Base-by-base conservation (phyloP, 164 flowering plant species). In the Vitis riparia region DNA sequence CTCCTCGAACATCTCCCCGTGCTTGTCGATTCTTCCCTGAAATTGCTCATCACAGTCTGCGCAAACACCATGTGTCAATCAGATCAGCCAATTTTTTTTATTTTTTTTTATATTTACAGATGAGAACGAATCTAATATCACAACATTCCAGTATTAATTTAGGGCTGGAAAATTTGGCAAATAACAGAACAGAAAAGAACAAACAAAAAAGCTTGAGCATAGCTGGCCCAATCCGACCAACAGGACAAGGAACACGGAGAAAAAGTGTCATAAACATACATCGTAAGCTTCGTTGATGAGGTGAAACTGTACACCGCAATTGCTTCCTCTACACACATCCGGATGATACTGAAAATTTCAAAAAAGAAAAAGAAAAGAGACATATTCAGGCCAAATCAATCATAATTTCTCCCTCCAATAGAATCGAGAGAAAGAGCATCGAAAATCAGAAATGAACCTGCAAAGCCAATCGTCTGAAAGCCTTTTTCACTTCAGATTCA, bases 261-360 rank as follows among this genome's bases (percentile, higher is more conserved):
- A 19, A 12, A 19, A 14, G 27, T 5, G 14, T 7, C 37, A 48
- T 48, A 23, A 19, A 80, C 94, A 29, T 78, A 90, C 98, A 87
- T 91, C 90, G 52, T 91, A 96, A 12, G 98, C 99, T 84, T 96
- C 97, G 63, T 91, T 87, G 50, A 96, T 93, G 11, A 59, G 84
- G 30, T 87, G 87, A 73, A 96, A 93, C 69, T 90, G 88, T 8
- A 88, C 86, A 0, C 89, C 86, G 48, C 91, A 90, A 69, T 93
- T 83, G 82, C 55, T 84, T 74, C 89, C 99, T 84, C 83, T 90
- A 78, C 98, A 96, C 0, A 96, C 97, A 73, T 96, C 99, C 0
- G 98, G 99, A 80, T 96, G 99, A 87, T 93, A 93, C 99, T 95
- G 95, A 55, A 82, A 78, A 27, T 10, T 73, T 55, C 15, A 7